Evolutionary conservation across 257 asterid species (phyloP).

Genomic region (Craterostigma plantagineum): DNA sequence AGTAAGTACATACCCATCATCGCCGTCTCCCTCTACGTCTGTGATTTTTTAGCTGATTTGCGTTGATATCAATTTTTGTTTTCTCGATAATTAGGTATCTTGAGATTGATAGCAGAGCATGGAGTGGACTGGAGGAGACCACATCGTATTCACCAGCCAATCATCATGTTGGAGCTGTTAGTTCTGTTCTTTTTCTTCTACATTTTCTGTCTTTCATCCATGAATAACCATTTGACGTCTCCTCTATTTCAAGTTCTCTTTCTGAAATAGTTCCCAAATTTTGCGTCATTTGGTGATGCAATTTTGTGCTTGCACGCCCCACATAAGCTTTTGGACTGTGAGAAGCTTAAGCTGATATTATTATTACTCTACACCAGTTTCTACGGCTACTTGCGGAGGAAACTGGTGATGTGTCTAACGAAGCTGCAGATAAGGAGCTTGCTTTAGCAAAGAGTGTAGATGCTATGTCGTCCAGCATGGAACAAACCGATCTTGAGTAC

Average conservation of each 20-base stretch:
- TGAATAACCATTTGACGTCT: too few species aligned
- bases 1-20: conserved; percentile 18
- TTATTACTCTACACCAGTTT: conserved; percentile 28
- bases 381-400: conserved; percentile 60
- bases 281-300: too few species aligned
- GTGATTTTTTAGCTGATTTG: too few species aligned
- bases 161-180: conserved; percentile 64
- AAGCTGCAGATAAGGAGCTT: conserved; percentile 31
- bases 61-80: neutral
- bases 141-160: conserved; percentile 36
- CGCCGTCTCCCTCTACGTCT: neutral
- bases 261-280: too few species aligned
- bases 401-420: conserved; percentile 26
- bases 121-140: conserved; percentile 76
- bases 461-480: conserved; percentile 56
- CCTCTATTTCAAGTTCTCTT: too few species aligned
- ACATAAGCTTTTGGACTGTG: conserved; percentile 1
- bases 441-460: conserved; percentile 45
- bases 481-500: conserved; percentile 22
- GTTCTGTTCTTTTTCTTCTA: conserved; percentile 8
- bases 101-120: conserved; percentile 46
- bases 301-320: neutral
- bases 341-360: conserved; percentile 1
- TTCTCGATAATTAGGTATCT: conserved; percentile 31
- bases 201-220: too few species aligned